phyloP scores from a whole-genome alignment of 2,329 filamentous ascomycete genomes.

The Proliferodiscus dingleyae region DNA sequence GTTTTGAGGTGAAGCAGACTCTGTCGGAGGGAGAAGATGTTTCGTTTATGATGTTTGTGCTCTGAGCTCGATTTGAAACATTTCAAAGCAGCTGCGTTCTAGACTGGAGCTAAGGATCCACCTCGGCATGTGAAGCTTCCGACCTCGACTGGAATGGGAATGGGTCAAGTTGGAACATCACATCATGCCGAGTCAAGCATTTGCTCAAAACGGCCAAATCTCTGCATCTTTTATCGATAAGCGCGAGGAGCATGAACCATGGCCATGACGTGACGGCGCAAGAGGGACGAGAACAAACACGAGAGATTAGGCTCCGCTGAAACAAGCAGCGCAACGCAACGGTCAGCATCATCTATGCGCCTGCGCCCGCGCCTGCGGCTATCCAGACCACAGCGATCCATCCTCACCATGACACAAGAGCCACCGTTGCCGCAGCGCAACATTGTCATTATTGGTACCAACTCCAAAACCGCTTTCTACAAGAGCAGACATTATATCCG shows the following conservation, averaged over 20 bases:
- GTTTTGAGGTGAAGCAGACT: no score
- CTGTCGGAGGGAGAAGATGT: no score
- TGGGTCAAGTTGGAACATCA: no score
- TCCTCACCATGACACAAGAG: conserved; percentile 14
- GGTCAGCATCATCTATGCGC: not conserved
- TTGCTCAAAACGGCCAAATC: not conserved
- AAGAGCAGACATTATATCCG: conserved; percentile 38
- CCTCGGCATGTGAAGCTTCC: conserved; percentile 5
- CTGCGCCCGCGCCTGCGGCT: not conserved
- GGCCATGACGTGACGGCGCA: no score
- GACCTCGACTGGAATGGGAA: not conserved
- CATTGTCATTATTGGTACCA: conserved; percentile 32
- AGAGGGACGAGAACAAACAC: not conserved
- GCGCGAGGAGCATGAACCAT: not conserved
- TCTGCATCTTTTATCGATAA: not conserved
- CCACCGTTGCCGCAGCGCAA: no score
- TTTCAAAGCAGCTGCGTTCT: conserved; percentile 3
- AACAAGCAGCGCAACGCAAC: not conserved
- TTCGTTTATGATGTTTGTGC: no score
- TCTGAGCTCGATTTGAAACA: no score
- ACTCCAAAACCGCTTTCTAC: conserved; percentile 52
- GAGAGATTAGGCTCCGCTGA: not conserved
- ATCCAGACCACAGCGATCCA: not conserved
- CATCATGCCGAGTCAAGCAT: conserved; percentile 1
- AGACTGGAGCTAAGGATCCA: conserved; percentile 2